Base-by-base conservation (phyloP, 345 rosid genomes). In the Kernera saxatilis region DNA sequence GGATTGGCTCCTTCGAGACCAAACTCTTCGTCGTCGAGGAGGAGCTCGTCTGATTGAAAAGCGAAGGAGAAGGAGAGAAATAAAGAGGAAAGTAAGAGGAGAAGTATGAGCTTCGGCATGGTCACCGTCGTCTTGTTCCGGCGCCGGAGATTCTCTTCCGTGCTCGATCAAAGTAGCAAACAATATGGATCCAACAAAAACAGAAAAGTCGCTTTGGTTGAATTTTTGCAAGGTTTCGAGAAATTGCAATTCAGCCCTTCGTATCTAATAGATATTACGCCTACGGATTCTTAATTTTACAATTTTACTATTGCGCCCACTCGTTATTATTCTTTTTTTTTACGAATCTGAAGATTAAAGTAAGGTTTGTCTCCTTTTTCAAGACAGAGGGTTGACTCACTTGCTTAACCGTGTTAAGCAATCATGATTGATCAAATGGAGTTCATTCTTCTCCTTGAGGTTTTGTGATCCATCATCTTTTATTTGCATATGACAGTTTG, bases 31-130 rank as follows among this genome's bases (percentile, higher is more conserved):
- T 89, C 91, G 78, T 92, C 92, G 8, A 80, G 74, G 52, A 86
- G 88, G 17, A 92, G 95, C 78, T 92, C 96, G 55, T 92, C 98
- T 43, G 98, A 88, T 80, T 90, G 84, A 65, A 92, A 92, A 35
- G 84, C 92, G 6, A 51, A 18, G 17, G 71, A 60, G n/a, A 63
- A 27, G 12, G 64, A 64, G 21, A 51, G 27, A 9, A 74, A 43
- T 25, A 79, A 50, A 30, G 52, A 68, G 61, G 68, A 27, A 5
- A 71, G 8, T 70, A 82, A 69, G 74, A 83, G 21, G 62, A 69
- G 0, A 30, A 70, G 43, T 19, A 55, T 18, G 23, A 74, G 78
- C 36, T 72, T 78, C 79, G 72, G 40, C 45, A 69, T 74, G 51
- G 43, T 66, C 26, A 39, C 8, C 61, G 33, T 40, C 50, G 29